Evolutionary conservation across 164 flowering plant species (phyloP).

Genomic region (Pachysandra terminalis): DNA sequence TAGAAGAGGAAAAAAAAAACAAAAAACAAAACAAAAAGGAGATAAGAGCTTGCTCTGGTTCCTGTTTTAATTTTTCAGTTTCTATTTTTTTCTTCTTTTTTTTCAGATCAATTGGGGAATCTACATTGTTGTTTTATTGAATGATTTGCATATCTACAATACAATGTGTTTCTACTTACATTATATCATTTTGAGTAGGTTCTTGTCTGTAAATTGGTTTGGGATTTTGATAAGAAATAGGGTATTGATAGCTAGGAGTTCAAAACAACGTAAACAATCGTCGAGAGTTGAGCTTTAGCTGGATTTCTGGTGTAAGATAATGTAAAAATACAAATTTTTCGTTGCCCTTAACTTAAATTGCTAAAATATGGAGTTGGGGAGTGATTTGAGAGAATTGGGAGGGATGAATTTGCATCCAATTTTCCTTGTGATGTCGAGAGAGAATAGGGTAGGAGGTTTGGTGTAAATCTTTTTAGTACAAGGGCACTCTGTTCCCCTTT

Average conservation of each 20-base stretch:
- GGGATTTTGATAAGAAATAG: no score
- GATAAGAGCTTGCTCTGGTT: constrained; percentile 17
- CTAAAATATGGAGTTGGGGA: neutral
- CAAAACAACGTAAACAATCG: no score
- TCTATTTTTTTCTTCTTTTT: no score
- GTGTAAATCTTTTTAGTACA: no score
- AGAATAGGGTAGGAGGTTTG: neutral
- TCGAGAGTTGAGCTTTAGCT: neutral
- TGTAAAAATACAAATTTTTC: neutral
- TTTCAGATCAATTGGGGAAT: no score
- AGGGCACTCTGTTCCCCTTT: neutral
- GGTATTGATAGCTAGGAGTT: no score
- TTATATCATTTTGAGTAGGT: no score
- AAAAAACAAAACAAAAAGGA: no score
- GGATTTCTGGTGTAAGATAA: neutral
- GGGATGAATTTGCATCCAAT: neutral
- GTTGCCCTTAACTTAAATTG: neutral
- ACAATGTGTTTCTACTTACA: no score
- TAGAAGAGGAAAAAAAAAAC: neutral
- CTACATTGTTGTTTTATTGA: no score
- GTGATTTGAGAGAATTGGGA: neutral
- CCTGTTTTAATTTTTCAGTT: neutral
- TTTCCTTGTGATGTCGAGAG: neutral
- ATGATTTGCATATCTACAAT: no score
- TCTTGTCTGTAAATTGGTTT: no score